Evolutionary conservation across 495 filamentous ascomycete species (phyloP).

Genomic region (Penicillium flavigenum): DNA sequence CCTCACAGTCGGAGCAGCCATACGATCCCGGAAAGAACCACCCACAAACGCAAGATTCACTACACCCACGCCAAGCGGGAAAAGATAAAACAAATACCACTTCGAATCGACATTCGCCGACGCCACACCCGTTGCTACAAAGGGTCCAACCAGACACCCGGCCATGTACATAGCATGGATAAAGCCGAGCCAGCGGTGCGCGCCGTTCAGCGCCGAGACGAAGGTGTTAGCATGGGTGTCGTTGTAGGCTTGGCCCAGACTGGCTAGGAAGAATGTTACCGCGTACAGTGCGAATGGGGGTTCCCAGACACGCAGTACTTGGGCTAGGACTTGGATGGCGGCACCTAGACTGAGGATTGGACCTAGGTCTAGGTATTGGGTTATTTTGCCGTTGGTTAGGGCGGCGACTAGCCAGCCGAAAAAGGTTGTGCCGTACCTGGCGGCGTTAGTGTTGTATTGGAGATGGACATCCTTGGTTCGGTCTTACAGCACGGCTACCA

Average conservation of each 20-base stretch:
- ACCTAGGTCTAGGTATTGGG: conserved; percentile 31
- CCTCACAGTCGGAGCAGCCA: conserved; percentile 6
- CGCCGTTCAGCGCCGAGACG: conserved; percentile 24
- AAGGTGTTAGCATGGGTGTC: conserved; percentile 40
- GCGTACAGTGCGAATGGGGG: conserved; percentile 32
- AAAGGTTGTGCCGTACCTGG: conserved; percentile 34
- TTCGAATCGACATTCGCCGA: conserved; percentile 21
- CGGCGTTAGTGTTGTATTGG: neutral
- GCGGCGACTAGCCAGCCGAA: conserved; percentile 36
- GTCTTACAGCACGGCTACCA: conserved; percentile 27
- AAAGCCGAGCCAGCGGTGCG: conserved; percentile 36
- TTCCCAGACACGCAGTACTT: conserved; percentile 30
- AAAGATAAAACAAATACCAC: conserved; percentile 31
- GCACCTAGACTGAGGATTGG: conserved; percentile 28
- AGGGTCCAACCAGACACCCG: conserved; percentile 33
- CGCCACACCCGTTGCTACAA: conserved; percentile 32
- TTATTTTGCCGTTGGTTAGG: conserved; percentile 29
- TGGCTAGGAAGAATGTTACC: conserved; percentile 34
- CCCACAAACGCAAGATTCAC: conserved; percentile 23
- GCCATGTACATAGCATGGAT: conserved; percentile 42
- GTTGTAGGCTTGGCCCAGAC: conserved; percentile 36
- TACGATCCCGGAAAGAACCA: conserved; percentile 26
- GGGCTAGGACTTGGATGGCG: conserved; percentile 28
- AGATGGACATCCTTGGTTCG: neutral
- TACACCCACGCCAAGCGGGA: conserved; percentile 29